Evolutionary conservation across 2,329 filamentous ascomycete genomes (phyloP).

Genomic region (Bipolaris bicolor): DNA sequence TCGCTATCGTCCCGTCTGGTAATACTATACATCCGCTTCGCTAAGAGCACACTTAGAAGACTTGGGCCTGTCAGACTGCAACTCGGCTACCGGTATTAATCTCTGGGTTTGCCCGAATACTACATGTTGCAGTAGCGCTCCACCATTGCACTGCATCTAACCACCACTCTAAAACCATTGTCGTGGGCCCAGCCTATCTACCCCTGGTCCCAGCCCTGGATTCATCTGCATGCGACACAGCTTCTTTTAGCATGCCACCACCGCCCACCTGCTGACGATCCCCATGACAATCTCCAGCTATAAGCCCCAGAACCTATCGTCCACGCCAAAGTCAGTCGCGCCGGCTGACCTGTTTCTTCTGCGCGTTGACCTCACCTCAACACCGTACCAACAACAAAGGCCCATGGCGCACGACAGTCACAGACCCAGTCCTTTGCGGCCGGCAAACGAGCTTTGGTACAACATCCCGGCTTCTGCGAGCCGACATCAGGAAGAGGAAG

Average conservation of each 20-base stretch:
- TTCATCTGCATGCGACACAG: conserved; percentile 28
- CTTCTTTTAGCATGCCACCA: conserved; percentile 41
- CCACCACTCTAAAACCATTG: conserved; percentile 32
- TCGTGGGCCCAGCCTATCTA: conserved; percentile 28
- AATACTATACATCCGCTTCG: conserved; percentile 31
- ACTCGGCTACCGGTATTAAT: conserved; percentile 25
- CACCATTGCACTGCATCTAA: conserved; percentile 33
- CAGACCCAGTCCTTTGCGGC: conserved; percentile 22
- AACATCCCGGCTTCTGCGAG: conserved; percentile 30
- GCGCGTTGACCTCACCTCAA: conserved; percentile 20
- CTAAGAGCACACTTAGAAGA: conserved; percentile 14
- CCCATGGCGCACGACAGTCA: conserved; percentile 32
- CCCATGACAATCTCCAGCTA: conserved; percentile 31
- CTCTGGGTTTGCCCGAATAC: conserved; percentile 36
- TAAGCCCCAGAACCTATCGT: conserved; percentile 31
- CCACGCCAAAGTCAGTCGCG: conserved; percentile 26
- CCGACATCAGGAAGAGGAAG: conserved; percentile 21
- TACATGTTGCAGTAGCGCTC: conserved; percentile 41
- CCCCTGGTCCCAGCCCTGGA: conserved; percentile 36
- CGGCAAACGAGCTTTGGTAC: conserved; percentile 42
- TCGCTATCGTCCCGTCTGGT: conserved; percentile 27
- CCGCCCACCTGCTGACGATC: conserved; percentile 38
- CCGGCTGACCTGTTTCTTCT: conserved; percentile 27
- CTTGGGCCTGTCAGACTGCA: conserved; percentile 19
- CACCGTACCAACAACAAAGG: conserved; percentile 13